A percentile compares a stretch with the other conserved stretches of the same genome.
phyloP scores from a whole-genome alignment of 805 yeast genomes.

The Schizosaccharomyces cryophilus region DNA sequence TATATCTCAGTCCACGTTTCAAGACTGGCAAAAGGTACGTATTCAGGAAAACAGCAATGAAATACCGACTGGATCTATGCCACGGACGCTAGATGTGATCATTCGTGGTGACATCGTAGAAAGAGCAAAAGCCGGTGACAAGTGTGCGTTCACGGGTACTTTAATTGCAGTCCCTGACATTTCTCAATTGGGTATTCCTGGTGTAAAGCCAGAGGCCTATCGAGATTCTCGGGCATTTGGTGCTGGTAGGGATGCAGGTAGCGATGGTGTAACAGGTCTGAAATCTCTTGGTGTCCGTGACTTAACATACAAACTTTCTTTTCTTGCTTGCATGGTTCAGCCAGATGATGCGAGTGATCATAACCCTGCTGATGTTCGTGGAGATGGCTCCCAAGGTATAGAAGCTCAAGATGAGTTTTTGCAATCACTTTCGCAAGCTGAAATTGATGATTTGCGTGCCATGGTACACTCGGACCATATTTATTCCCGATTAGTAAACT shows the following conservation, averaged over 20 bases:
- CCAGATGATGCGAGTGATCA: slow-evolving; percentile 24
- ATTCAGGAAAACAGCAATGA: slow-evolving; percentile 91
- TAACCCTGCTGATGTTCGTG: slow-evolving; percentile 16
- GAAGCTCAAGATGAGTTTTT: slow-evolving; percentile 56
- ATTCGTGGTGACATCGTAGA: slow-evolving; percentile 86
- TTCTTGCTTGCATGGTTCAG: slow-evolving; percentile 71
- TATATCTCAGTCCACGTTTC: slow-evolving; percentile 59
- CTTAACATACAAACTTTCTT: slow-evolving; percentile 72
- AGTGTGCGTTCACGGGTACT: slow-evolving; percentile 79
- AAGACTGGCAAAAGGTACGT: slow-evolving; percentile 91
- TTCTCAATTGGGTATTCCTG: slow-evolving; percentile 81
- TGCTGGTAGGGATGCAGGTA: slow-evolving; percentile 39
- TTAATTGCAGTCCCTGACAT: slow-evolving; percentile 90
- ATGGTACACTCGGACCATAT: slow-evolving; percentile 81
- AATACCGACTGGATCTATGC: slow-evolving; percentile 97
- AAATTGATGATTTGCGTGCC: slow-evolving; percentile 56
- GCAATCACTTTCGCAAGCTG: slow-evolving; percentile 53
- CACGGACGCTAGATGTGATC: slow-evolving; percentile 71
- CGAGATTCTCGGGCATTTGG: slow-evolving; percentile 37
- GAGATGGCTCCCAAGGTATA: slow-evolving; percentile 25
- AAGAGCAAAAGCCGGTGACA: slow-evolving; percentile 91
- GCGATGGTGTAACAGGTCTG: slow-evolving; percentile 62
- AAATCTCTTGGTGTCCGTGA: slow-evolving; percentile 84
- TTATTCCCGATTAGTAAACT: slow-evolving; percentile 59
- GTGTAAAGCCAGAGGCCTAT: slow-evolving; percentile 65